These are phyloP conservation scores for Venturia carpophila DNA, from an alignment of 2,329 filamentous ascomycete genomes.

Conservation along the genomic window DNA sequence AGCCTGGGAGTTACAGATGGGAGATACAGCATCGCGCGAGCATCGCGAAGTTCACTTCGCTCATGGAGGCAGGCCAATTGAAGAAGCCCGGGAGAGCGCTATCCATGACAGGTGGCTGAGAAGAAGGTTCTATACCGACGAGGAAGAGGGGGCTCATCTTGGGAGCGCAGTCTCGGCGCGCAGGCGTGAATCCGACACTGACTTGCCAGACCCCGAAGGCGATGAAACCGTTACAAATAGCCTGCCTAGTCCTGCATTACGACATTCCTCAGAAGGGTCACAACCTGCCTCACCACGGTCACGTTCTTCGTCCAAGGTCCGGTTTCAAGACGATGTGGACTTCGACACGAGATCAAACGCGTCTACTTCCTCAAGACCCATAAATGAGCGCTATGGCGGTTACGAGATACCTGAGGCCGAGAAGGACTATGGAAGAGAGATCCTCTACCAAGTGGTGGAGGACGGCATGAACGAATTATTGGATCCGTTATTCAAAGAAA, in stretches of 20 bases:
- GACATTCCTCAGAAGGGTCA: conserved; percentile 26
- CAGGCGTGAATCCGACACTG: background rate
- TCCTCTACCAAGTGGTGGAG: conserved; percentile 85
- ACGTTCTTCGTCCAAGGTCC: conserved; percentile 69
- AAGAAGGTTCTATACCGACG: conserved; percentile 73
- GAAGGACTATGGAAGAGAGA: conserved; percentile 74
- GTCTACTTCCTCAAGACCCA: conserved; percentile 62
- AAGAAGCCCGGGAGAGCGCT: conserved; percentile 26
- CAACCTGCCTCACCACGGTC: conserved; percentile 42
- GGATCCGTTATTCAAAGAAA: conserved; percentile 72
- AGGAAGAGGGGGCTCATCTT: conserved; percentile 60
- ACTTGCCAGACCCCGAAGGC: background rate
- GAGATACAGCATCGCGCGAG: background rate
- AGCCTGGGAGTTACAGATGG: background rate
- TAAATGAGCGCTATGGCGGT: conserved; percentile 63
- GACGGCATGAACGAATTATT: conserved; percentile 90
- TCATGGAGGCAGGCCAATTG: conserved; percentile 7
- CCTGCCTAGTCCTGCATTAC: conserved; percentile 8
- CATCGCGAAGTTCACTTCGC: conserved; percentile 12
- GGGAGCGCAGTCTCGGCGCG: background rate
- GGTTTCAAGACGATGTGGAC: conserved; percentile 66
- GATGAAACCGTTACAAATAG: background rate
- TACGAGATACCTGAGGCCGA: conserved; percentile 75
- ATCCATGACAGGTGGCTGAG: conserved; percentile 66
- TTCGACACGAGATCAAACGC: conserved; percentile 63